phyloP scores from a whole-genome alignment of 768 basidiomycete species.

The Guyanaporus albipodus region DNA sequence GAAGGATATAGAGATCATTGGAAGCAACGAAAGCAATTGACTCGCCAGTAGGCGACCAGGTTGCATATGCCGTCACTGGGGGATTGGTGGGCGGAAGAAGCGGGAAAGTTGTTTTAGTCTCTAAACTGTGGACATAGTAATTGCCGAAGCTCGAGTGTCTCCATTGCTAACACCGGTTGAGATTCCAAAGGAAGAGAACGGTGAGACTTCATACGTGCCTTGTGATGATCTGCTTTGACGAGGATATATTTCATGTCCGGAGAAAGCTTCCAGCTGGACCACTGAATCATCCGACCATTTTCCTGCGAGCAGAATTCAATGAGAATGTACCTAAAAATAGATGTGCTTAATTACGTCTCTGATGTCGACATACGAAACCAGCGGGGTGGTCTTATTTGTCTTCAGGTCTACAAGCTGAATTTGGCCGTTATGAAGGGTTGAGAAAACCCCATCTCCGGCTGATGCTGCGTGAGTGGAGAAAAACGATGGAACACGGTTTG shows the following conservation, averaged over 20 bases:
- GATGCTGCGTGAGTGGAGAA: constrained; percentile 8
- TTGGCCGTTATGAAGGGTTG: constrained; percentile 51
- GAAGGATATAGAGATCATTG: constrained; percentile 87
- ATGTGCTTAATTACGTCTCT: constrained; percentile 49
- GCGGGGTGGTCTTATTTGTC: constrained; percentile 58
- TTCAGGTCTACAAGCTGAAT: constrained; percentile 82
- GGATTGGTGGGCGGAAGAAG: constrained; percentile 66
- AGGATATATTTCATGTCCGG: constrained; percentile 90
- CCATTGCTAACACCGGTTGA: constrained; percentile 71
- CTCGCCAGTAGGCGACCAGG: constrained; percentile 82
- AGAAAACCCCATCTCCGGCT: constrained; percentile 96
- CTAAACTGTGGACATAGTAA: constrained; percentile 87
- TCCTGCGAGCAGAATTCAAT: constrained; percentile 39
- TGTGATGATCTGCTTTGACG: constrained; percentile 67
- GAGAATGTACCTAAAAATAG: background rate
- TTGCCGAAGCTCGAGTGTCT: constrained; percentile 86
- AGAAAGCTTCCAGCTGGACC: constrained; percentile 75
- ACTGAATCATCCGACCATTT: constrained; percentile 45
- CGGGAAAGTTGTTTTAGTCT: constrained; percentile 62
- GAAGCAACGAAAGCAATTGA: constrained; percentile 81
- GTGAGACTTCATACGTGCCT: constrained; percentile 42
- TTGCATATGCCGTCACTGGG: constrained; percentile 71
- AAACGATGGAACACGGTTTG: background rate
- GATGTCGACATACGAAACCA: constrained; percentile 58
- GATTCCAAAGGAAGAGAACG: background rate